Evolutionary conservation across 768 basidiomycete species (phyloP), one percentile per base, ranked within the genome.

Genomic region (Rhodotorula taiwanensis): DNA sequence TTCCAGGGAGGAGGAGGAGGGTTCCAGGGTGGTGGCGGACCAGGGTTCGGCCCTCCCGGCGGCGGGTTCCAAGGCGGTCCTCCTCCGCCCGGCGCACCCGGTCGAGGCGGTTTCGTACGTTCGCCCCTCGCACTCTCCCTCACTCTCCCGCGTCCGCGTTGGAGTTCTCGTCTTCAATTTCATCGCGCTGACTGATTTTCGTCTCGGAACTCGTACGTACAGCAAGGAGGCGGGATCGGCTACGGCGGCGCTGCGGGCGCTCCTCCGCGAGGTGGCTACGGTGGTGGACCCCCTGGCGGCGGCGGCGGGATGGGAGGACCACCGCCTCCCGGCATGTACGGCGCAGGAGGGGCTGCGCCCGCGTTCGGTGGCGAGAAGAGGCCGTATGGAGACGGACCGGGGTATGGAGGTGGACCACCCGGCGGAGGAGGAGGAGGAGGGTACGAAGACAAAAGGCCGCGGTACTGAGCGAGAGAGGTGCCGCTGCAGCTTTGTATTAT

Each of bases 371-470:
- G 71, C 78, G 75, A 62, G 43, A 56, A 62, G 49, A 15, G 54
- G 14, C 30, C 79, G 44, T 58, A 49, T 36, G 52, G 30, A 5
- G 52, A 36, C 18, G 58, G 58, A 39, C 62, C 62, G 18, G 58
- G 54, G 78, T 70, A 80, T 77, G 64, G 66, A 11, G 72, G 67
- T 53, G 77, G 70, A 71, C 75, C 69, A 71, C 71, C 67, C 23
- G 30, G n/a, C 2, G 31, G 28, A 13, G 55, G 55, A 27, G 50
- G 43, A 11, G 59, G 51, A 39, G 55, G 56, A 23, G 66, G 66
- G 21, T 62, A 59, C 10, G 60, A 48, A 3, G 66, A 67, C 41
- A 67, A 67, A 58, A 50, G 66, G 53, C n/a, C 49, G 43, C 30
- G 66, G 52, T 67, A 67, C 55, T 67, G 39, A 58, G 42, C 4